Evolutionary conservation across 2,329 filamentous ascomycete species (phyloP).

Genomic region (Aspergillus pseudoterreus): DNA sequence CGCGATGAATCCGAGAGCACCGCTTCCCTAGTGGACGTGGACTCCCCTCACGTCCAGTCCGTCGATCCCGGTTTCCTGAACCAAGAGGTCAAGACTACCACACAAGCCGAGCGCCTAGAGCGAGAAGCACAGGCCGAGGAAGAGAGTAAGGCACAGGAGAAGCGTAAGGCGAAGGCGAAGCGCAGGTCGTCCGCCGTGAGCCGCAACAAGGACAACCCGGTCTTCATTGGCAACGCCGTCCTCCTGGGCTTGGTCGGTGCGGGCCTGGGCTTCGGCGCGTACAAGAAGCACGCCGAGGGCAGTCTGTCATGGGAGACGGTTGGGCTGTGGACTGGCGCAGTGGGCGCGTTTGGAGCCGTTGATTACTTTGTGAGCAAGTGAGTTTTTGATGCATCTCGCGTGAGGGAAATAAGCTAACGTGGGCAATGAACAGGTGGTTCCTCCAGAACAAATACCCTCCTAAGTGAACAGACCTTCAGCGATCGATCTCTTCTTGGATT

Average conservation of each 20-base stretch:
- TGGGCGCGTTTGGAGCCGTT: slow-evolving; percentile 42
- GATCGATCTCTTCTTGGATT: no score
- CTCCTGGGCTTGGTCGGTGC: slow-evolving; percentile 38
- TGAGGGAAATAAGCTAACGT: not conserved
- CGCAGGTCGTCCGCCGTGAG: slow-evolving; percentile 23
- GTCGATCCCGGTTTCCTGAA: slow-evolving; percentile 41
- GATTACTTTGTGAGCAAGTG: slow-evolving; percentile 51
- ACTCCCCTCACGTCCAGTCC: slow-evolving; percentile 43
- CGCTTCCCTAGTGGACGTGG: slow-evolving; percentile 45
- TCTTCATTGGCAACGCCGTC: slow-evolving; percentile 45
- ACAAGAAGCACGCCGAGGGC: slow-evolving; percentile 44
- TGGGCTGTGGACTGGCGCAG: slow-evolving; percentile 39
- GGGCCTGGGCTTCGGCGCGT: slow-evolving; percentile 46
- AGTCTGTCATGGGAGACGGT: slow-evolving; percentile 46
- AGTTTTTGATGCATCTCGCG: slow-evolving; percentile 17
- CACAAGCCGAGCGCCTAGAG: slow-evolving; percentile 44
- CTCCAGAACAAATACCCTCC: slow-evolving; percentile 50
- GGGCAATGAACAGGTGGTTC: slow-evolving; percentile 41
- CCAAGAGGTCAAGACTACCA: slow-evolving; percentile 43
- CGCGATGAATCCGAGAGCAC: slow-evolving; percentile 39
- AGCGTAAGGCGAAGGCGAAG: slow-evolving; percentile 33
- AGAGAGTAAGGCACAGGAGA: slow-evolving; percentile 23
- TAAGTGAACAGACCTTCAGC: slow-evolving; percentile 31
- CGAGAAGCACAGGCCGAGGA: slow-evolving; percentile 31
- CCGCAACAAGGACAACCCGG: slow-evolving; percentile 45